A percentile compares a stretch with the other conserved stretches of the same genome.
These are phyloP conservation scores for Colletotrichum lini DNA, from an alignment of 2,329 filamentous ascomycete species.

Conservation along the genomic window DNA sequence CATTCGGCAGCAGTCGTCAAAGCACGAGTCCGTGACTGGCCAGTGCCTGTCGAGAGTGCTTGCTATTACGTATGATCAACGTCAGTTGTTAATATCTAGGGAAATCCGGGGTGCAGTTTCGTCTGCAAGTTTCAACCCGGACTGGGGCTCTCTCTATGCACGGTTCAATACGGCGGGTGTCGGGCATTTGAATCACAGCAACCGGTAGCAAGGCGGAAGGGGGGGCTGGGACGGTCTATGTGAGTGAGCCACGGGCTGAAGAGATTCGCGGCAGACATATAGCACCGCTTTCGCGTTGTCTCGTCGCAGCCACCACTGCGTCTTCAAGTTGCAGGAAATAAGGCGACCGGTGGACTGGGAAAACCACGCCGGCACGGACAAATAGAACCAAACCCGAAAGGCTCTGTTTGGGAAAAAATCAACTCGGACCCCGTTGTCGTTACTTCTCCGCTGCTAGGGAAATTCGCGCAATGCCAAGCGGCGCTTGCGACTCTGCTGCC, in stretches of 20 bases:
- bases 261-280: not conserved
- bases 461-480: constrained; percentile 3
- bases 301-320: too few relatives aligned
- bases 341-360: too few relatives aligned
- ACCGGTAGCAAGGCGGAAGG: not conserved
- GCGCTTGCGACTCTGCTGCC: not conserved
- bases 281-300: not conserved
- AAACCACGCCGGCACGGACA: too few relatives aligned
- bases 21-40: not conserved
- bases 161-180: not conserved
- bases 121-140: too few relatives aligned
- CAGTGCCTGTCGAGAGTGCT: not conserved
- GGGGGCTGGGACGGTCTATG: not conserved
- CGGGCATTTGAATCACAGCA: not conserved
- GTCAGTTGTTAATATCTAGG: not conserved
- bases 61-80: constrained; percentile 2
- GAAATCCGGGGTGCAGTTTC: constrained; percentile 4
- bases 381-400: not conserved
- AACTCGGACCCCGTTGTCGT: not conserved
- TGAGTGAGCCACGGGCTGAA: not conserved
- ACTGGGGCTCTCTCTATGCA: not conserved
- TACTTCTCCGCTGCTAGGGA: not conserved
- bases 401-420: not conserved
- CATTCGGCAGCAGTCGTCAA: not conserved
- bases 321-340: too few relatives aligned